Percentiles rank a stretch among this genome's conserved stretches.
Evolutionary conservation across 2,329 filamentous ascomycete genomes (phyloP).

Genomic region (Trichoderma cornu-damae): DNA sequence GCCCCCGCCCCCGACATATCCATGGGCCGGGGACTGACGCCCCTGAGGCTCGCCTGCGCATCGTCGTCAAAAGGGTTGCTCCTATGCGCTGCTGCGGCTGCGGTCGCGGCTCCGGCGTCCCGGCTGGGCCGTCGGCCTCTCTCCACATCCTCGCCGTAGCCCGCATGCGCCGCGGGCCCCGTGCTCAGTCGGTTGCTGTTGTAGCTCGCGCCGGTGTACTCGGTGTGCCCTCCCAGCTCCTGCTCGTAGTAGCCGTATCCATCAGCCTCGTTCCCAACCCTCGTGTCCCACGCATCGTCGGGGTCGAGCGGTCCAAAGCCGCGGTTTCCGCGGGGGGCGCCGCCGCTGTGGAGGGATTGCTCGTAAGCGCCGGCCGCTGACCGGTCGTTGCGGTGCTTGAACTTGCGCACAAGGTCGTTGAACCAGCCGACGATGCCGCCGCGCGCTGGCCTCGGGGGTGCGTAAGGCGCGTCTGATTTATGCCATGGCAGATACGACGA

Average conservation of each 20-base stretch:
- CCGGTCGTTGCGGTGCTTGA: slow-evolving; percentile 62
- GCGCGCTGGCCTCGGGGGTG: slow-evolving; percentile 49
- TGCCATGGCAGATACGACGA: slow-evolving; percentile 68
- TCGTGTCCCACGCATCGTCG: slow-evolving; percentile 80
- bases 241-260: slow-evolving; percentile 69
- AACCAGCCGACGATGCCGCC: slow-evolving; percentile 69
- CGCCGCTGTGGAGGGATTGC: slow-evolving; percentile 44
- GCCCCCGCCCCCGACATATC: slow-evolving; percentile 40
- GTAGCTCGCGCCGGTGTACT: slow-evolving; percentile 39
- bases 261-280: slow-evolving; percentile 70
- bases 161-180: slow-evolving; percentile 29
- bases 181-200: slow-evolving; percentile 43
- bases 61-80: slow-evolving; percentile 74
- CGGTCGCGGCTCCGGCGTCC: slow-evolving; percentile 34
- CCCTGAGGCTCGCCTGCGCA: slow-evolving; percentile 59
- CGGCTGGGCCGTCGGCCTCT: slow-evolving; percentile 43
- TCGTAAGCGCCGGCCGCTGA: slow-evolving; percentile 70
- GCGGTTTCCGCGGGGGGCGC: slow-evolving; percentile 41
- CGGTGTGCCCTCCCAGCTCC: slow-evolving; percentile 49
- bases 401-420: slow-evolving; percentile 56
- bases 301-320: slow-evolving; percentile 68
- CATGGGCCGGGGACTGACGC: slow-evolving; percentile 72
- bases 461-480: slow-evolving; percentile 43
- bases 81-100: slow-evolving; percentile 19
- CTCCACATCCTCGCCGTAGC: slow-evolving; percentile 30